Evolutionary conservation across 306 rosid genomes (phyloP), one percentile per base, ranked within the genome.

Genomic region (Inga oerstediana): DNA sequence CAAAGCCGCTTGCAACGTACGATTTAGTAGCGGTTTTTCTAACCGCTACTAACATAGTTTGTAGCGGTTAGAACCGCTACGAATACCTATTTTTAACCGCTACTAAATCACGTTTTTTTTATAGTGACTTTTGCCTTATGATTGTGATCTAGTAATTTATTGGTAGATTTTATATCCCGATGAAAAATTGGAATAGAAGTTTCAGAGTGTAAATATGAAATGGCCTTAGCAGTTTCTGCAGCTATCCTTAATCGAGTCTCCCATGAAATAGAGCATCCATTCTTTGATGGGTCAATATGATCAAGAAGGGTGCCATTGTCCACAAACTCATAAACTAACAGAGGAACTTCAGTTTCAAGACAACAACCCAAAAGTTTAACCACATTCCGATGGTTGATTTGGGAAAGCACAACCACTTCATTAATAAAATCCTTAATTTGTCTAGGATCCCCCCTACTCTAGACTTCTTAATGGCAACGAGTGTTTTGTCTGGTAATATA

Each of bases 331-430:
- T 88, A 90, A 17, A 90, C 93, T 27, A 90, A 45, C 10, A 81
- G 72, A 52, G 91, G 93, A 9, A 86, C 86, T 81, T 88, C 66
- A 0, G 81, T 84, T 41, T 88, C 90, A 9, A 88, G 54, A 79
- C 91, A 90, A 34, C 93, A 90, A 0, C 92, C 93, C 1, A 90
- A 79, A 27, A 90, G 88, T 45, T 74, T 81, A 4, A 85, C 90
- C 54, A 88, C 87, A 75, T 88, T 88, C 8, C 89, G 84, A 5
- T 87, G 92, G 44, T 85, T 88, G 72, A 90, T 85, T 87, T 87
- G 92, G 6, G 90, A 87, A 0, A 88, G 73, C 34, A 90, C 83
- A 11, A 77, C 30, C 7, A 88, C 85, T 74, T 90, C 90, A 17
- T 90, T 87, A 0, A 87, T 84, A 79, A 90, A 90, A 65, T 89